Evolutionary conservation across 2,329 filamentous ascomycete genomes (phyloP).

Genomic region (Scolecobasidium constrictum): DNA sequence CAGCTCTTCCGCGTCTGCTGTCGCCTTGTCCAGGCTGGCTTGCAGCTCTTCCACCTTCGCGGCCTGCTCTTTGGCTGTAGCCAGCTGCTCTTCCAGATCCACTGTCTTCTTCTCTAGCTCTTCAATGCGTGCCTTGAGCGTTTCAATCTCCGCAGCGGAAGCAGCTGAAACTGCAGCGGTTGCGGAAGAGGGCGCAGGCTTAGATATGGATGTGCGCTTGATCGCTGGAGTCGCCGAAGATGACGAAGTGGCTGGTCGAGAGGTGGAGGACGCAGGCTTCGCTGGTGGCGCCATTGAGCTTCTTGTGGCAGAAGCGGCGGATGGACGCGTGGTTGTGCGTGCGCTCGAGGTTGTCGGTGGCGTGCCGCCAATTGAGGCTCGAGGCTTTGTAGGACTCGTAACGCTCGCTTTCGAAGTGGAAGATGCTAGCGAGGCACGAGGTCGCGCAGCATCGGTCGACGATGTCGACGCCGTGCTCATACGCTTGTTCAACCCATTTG

Average conservation of each 20-base stretch:
- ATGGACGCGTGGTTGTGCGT: not conserved
- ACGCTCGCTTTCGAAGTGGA: not conserved
- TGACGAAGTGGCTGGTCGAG: not conserved
- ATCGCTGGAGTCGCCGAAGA: not conserved
- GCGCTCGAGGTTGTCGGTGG: not conserved
- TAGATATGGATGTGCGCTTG: not conserved
- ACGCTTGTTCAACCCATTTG: not conserved
- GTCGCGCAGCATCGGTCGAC: not conserved
- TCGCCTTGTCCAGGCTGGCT: not conserved
- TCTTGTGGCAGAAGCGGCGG: not conserved
- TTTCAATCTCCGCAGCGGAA: not conserved
- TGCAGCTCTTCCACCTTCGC: not conserved
- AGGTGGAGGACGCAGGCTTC: not conserved
- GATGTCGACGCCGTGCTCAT: not conserved
- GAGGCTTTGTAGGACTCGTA: not conserved
- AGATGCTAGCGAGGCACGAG: not conserved
- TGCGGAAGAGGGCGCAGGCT: not conserved
- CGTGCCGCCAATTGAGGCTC: not conserved
- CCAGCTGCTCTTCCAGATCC: not conserved
- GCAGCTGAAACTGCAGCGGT: not conserved
- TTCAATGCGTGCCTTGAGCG: not conserved
- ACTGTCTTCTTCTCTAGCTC: not conserved
- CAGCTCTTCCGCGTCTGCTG: not conserved
- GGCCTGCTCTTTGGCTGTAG: not conserved
- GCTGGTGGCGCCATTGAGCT: not conserved